Evolutionary conservation across 441 rosid genomes (phyloP), one percentile per base, ranked within the genome.

Genomic region (Croton setiger): DNA sequence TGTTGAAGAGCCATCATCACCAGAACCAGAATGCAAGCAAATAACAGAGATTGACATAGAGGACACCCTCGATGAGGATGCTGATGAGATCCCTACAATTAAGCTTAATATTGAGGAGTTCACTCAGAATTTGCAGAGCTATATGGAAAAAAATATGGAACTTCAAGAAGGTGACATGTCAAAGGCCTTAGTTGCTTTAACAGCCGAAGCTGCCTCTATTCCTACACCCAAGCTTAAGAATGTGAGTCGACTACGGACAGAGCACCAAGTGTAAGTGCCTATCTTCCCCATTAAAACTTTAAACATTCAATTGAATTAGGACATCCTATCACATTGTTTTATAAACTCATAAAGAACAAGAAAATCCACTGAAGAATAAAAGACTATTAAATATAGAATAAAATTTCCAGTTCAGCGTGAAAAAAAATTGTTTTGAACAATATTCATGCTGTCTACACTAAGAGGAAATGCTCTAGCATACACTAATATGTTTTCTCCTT

Each of bases 191-290:
- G 97, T 96, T 73, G 96, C 99, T 82, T 81, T 96, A 78, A 74
- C 82, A 76, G 80, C 90, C 37, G 79, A 85, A 71, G 92, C 85
- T 66, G 85, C 97, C 45, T 86, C 87, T 27, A 82, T 93, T 64
- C 98, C 98, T 11, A 74, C 72, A 12, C 88, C 92, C 55, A 93
- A 88, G 77, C 87, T 93, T 52, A 96, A 96, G 85, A 89, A 85
- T 68, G 82, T 88, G 54, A 87, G 94, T 69, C 84, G 88, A 55
- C 88, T 96, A 65, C 86, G 98, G 71, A 96, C 99, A 56, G 99
- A 96, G 84, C 98, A 96, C 74, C 86, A 82, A 69, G 99, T 96
- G 99, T 93, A 86, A 93, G 99, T 84, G 71, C 13, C n/a, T 18
- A 35, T 20, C 47, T 35, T 33, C 67, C 44, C 48, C 11, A 1